Conservation (phyloP, 1,139 yeast genomes). For the Geotrichum australiense region DNA sequence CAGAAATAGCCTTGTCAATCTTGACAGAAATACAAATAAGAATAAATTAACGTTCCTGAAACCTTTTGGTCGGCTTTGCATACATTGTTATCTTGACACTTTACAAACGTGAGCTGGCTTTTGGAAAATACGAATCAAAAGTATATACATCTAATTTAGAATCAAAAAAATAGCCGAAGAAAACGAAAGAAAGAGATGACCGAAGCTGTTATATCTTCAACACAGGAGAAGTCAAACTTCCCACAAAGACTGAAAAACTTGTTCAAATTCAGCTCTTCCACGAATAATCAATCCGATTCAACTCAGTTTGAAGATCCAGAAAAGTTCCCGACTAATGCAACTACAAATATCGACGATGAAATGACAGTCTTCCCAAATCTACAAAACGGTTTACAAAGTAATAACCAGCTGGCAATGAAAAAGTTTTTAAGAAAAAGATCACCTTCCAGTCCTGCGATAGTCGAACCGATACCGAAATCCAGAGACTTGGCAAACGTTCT, state of each 20-base stretch:
- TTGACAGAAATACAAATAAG: too few species aligned
- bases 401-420: too few species aligned
- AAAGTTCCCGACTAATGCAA: not conserved
- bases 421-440: constrained; percentile 36
- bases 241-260: constrained; percentile 29
- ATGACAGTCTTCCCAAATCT: constrained; percentile 12
- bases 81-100: too few species aligned
- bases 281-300: not conserved
- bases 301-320: not conserved
- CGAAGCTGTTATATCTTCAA: too few species aligned
- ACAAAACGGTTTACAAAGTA: not conserved
- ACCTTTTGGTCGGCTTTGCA: too few species aligned
- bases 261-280: constrained; percentile 25
- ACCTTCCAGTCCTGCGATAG: constrained; percentile 33
- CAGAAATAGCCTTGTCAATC: too few species aligned
- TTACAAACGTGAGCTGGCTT: too few species aligned
- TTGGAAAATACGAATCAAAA: too few species aligned
- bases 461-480: constrained; percentile 64
- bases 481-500: constrained; percentile 1
- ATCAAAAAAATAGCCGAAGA: too few species aligned
- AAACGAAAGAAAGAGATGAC: too few species aligned
- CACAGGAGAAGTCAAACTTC: constrained; percentile 18
- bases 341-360: constrained; percentile 7
- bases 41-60: too few species aligned
- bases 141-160: too few species aligned